These are phyloP conservation scores for Geranium incanum DNA, from an alignment of 441 rosid species.

Conservation along the genomic window DNA sequence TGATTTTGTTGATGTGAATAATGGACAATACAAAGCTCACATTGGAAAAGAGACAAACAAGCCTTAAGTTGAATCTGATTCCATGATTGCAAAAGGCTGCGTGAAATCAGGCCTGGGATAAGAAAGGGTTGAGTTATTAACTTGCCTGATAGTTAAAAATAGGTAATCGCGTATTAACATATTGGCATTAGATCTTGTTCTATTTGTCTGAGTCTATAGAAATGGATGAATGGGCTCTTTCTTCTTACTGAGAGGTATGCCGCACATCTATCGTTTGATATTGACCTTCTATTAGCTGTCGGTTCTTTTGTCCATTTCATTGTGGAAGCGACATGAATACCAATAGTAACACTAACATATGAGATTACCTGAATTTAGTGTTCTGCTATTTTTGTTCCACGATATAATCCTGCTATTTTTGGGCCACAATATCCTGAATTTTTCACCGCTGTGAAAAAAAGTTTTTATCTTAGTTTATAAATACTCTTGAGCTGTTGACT, in stretches of 20 bases:
- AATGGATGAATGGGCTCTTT: background rate
- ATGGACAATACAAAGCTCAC: background rate
- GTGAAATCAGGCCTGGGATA: background rate
- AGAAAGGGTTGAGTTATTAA: background rate
- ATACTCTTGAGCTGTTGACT: background rate
- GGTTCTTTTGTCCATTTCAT: background rate
- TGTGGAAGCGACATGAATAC: background rate
- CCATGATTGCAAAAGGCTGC: background rate
- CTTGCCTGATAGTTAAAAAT: background rate
- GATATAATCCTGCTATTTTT: background rate
- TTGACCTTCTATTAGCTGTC: background rate
- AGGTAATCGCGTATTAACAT: background rate
- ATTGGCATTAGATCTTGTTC: background rate
- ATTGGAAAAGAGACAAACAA: background rate
- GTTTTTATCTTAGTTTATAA: background rate
- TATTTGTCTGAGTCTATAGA: background rate
- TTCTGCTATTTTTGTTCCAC: background rate
- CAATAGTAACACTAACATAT: background rate
- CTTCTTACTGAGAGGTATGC: background rate
- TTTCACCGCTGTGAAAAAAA: background rate
- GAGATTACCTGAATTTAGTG: background rate
- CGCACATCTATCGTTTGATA: background rate
- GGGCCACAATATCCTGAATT: background rate
- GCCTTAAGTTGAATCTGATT: constrained; percentile 1
- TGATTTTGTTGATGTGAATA: constrained; percentile 3